These are phyloP conservation scores for Closterium sp. DNA, from an alignment of 139 green algal species.

Conservation along the genomic window DNA sequence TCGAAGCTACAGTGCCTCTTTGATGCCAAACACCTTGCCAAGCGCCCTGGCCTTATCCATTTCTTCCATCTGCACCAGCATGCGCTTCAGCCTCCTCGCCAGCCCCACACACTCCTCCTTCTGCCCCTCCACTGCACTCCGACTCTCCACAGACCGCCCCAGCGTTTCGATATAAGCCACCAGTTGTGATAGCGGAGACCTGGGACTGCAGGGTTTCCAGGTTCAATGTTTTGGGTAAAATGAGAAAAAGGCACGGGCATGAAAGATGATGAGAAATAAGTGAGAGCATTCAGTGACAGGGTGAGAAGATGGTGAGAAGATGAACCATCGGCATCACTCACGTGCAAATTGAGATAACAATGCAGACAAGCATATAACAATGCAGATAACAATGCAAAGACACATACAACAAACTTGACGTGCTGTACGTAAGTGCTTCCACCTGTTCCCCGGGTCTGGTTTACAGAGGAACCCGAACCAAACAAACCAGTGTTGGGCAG, in stretches of 20 bases:
- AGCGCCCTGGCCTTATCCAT: conserved; percentile 21
- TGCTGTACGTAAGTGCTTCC: neutral
- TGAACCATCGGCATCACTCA: too few species aligned
- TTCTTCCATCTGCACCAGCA: conserved; percentile 39
- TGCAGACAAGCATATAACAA: too few species aligned
- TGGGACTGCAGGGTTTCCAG: neutral
- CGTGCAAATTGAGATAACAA: neutral
- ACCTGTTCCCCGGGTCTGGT: too few species aligned
- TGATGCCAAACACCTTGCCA: conserved; percentile 19
- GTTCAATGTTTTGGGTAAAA: neutral
- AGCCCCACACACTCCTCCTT: conserved; percentile 16
- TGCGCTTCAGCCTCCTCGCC: conserved; percentile 25
- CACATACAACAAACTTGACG: neutral
- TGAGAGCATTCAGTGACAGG: too few species aligned
- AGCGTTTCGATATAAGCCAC: conserved; percentile 20
- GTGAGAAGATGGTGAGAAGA: too few species aligned
- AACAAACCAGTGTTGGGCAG: too few species aligned
- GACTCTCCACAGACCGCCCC: conserved; percentile 4
- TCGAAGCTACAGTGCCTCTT: conserved; percentile 39
- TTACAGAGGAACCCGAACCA: too few species aligned
- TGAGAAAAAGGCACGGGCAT: neutral
- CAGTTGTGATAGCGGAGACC: conserved; percentile 7
- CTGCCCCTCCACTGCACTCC: neutral
- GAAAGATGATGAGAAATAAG: neutral
- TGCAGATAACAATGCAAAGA: neutral